phyloP scores from a whole-genome alignment of 768 basidiomycete genomes.

The Collybia sp. region DNA sequence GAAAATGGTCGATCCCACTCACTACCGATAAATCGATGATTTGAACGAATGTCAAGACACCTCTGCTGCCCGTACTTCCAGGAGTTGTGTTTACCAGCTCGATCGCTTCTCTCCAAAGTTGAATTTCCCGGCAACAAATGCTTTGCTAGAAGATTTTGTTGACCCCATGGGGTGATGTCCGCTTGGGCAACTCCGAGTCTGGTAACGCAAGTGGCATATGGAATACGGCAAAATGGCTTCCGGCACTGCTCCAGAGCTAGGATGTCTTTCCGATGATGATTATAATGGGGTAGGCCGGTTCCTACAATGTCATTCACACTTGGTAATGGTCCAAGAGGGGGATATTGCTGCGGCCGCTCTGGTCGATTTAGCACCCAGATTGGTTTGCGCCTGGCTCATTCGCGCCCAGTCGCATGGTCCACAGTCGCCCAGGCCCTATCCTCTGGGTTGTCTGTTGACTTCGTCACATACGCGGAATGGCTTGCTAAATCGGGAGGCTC shows the following conservation, averaged over 20 bases:
- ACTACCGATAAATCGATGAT: slow-evolving; percentile 8
- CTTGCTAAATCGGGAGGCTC: slow-evolving; percentile 15
- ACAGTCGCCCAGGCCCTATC: slow-evolving; percentile 8
- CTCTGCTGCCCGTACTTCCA: slow-evolving; percentile 16
- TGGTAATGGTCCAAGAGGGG: background rate
- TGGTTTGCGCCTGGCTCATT: slow-evolving; percentile 24
- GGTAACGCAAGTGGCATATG: slow-evolving; percentile 31
- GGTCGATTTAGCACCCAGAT: slow-evolving; percentile 17
- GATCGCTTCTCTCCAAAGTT: slow-evolving; percentile 15
- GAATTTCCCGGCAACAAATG: background rate
- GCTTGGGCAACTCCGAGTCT: slow-evolving; percentile 34
- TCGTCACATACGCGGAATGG: slow-evolving; percentile 26
- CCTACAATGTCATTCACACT: background rate
- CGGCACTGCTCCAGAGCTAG: slow-evolving; percentile 25
- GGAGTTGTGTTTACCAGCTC: slow-evolving; percentile 36
- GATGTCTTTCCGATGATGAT: slow-evolving; percentile 23
- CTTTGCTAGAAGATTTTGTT: background rate
- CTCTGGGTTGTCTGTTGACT: slow-evolving; percentile 15
- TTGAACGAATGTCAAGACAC: slow-evolving; percentile 34
- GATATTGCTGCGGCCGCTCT: slow-evolving; percentile 21
- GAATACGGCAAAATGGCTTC: slow-evolving; percentile 37
- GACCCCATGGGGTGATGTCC: slow-evolving; percentile 19
- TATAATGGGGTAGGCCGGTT: slow-evolving; percentile 15
- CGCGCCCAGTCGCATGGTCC: slow-evolving; percentile 21
- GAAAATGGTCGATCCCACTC: no score